Evolutionary conservation across 202 grass and related monocot genomes (phyloP).

Genomic region (Musa balbisiana): DNA sequence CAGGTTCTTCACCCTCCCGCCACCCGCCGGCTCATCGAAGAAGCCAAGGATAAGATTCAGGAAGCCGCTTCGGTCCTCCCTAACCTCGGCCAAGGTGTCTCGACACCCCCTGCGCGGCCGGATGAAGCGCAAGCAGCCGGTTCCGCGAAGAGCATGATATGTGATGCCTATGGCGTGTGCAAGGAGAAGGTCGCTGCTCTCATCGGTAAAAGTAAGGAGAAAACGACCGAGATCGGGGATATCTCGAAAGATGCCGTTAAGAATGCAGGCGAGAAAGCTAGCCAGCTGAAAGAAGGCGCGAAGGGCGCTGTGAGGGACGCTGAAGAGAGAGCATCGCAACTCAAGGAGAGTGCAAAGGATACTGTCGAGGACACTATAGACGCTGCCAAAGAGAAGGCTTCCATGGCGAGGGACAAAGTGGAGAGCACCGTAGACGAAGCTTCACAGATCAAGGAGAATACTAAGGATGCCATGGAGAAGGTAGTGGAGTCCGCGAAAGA

Average conservation of each 20-base stretch:
- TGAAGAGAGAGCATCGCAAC: background rate
- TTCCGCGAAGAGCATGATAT: slow-evolving; percentile 27
- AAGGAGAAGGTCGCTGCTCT: slow-evolving; percentile 26
- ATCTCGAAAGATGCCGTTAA: background rate
- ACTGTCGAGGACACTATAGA: background rate
- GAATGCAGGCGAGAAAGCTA: background rate
- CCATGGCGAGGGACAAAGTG: slow-evolving; percentile 15
- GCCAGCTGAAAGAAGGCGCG: slow-evolving; percentile 4
- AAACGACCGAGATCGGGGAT: slow-evolving; percentile 5
- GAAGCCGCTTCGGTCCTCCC: slow-evolving; percentile 18
- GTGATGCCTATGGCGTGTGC: slow-evolving; percentile 23
- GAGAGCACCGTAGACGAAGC: slow-evolving; percentile 20
- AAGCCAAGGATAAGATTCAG: slow-evolving; percentile 25
- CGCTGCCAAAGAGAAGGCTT: slow-evolving; percentile 1
- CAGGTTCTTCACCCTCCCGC: background rate
- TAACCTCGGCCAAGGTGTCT: slow-evolving; percentile 3
- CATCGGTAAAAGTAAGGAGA: slow-evolving; percentile 19
- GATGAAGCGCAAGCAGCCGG: background rate
- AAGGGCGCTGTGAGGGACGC: slow-evolving; percentile 10
- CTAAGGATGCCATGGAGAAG: slow-evolving; percentile 11
- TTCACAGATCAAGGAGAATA: slow-evolving; percentile 30
- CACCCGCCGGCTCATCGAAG: background rate
- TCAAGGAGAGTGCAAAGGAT: slow-evolving; percentile 14
- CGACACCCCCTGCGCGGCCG: background rate
- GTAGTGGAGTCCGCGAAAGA: slow-evolving; percentile 13